Evolutionary conservation across 2,329 filamentous ascomycete genomes (phyloP), one percentile per base, ranked within the genome.

Genomic region (Penicillium aurantiogriseum): DNA sequence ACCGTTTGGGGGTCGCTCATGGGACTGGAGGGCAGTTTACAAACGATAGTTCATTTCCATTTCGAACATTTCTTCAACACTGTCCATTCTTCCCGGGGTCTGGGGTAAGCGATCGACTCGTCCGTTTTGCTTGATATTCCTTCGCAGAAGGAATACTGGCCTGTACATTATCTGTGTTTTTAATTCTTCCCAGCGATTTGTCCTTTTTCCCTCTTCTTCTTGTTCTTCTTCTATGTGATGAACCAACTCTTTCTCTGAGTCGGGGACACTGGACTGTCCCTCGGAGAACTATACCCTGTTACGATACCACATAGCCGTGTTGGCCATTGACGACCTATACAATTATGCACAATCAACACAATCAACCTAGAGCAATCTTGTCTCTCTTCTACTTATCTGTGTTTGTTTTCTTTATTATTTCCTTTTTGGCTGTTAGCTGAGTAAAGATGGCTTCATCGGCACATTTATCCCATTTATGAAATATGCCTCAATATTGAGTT

Each of bases 21-120:
- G 25, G 45, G 49, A 59, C 53, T 58, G 39, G 51, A 54, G 51
- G 57, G 39, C 64, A 61, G 54, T 51, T 47, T 57, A 60, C 52
- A 59, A 61, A 63, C 52, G 51, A 65, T 59, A 51, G 53, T 65
- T 43, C 42, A 62, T 58, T 56, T 39, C 19, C 61, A 17, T 39
- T 40, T 19, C 25, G 11, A 47, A 35, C 9, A 4, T 21, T 54
- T 43, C 35, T 42, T 27, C 19, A 43, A 43, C 38, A 43, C 33
- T 45, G 15, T 45, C 58, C n/a, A 54, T 8, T 42, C 38, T 51
- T 33, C 31, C 44, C 27, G 38, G 55, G 53, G 35, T 39, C 11
- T 44, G 31, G 36, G 38, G 23, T 43, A n/a, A 39, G 36, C 13
- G 57, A 35, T 54, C 8, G 33, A n/a, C 50, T 56, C 27, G 38